phyloP scores from a whole-genome alignment of 306 rosid species.

The Sechiopsis laciniata region DNA sequence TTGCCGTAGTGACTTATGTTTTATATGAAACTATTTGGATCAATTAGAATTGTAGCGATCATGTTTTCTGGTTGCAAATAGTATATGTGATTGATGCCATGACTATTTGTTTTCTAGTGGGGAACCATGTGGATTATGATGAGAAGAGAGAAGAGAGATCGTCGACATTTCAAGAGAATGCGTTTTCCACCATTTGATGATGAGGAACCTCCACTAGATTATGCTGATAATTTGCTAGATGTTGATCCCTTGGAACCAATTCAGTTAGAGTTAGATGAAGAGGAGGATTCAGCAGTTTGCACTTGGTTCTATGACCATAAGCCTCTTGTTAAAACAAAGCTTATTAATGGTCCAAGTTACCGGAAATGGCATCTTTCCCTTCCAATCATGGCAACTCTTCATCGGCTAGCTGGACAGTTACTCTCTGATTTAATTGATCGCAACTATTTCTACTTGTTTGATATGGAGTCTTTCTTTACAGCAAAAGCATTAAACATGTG shows the following conservation, averaged over 20 bases:
- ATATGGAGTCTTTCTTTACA: slow-evolving; percentile 98
- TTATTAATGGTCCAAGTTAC: slow-evolving; percentile 95
- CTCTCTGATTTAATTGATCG: slow-evolving; percentile 92
- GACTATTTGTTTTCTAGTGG: slow-evolving; percentile 46
- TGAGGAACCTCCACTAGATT: slow-evolving; percentile 95
- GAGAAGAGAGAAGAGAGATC: slow-evolving; percentile 99
- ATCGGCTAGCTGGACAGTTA: slow-evolving; percentile 95
- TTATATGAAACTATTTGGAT: neutral
- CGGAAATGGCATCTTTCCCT: slow-evolving; percentile 99
- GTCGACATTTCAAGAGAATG: slow-evolving; percentile 97
- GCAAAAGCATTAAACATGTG: slow-evolving; percentile 99
- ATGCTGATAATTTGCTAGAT: slow-evolving; percentile 92
- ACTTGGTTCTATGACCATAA: slow-evolving; percentile 98
- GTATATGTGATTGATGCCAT: neutral
- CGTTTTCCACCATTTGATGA: slow-evolving; percentile 99
- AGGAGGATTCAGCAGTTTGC: slow-evolving; percentile 93
- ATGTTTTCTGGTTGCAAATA: slow-evolving; percentile 4
- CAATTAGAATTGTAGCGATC: neutral
- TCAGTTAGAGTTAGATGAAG: slow-evolving; percentile 93
- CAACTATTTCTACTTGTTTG: slow-evolving; percentile 93
- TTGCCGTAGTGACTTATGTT: neutral
- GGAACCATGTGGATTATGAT: slow-evolving; percentile 99
- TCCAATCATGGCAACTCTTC: slow-evolving; percentile 98
- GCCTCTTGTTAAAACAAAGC: slow-evolving; percentile 95
- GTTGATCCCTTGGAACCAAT: slow-evolving; percentile 98